Conservation (phyloP, 169 alveolate genomes). For the Plasmodium knowlesi region DNA sequence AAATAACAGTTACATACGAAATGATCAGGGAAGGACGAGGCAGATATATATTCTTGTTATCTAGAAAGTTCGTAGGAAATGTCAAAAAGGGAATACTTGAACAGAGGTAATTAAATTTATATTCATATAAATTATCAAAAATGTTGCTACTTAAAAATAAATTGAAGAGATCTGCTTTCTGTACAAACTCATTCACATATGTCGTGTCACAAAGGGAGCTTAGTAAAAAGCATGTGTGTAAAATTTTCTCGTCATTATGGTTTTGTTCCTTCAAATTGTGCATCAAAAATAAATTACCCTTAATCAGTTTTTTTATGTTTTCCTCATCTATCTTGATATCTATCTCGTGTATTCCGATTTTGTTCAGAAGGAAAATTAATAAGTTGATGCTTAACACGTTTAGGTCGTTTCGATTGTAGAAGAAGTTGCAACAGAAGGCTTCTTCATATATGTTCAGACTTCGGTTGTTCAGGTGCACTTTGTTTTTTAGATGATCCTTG, state of each 20-base stretch:
- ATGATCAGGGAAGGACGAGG: slow-evolving; percentile 56
- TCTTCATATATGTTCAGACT: slow-evolving; percentile 70
- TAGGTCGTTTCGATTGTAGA: slow-evolving; percentile 43
- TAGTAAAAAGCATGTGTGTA: slow-evolving; percentile 60
- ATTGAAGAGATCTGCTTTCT: slow-evolving; percentile 24
- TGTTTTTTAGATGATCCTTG: slow-evolving; percentile 9
- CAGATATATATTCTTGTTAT: slow-evolving; percentile 56
- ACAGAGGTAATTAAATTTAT: slow-evolving; percentile 53
- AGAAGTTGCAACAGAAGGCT: slow-evolving; percentile 51
- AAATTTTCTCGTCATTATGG: slow-evolving; percentile 37
- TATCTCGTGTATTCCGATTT: slow-evolving; percentile 51
- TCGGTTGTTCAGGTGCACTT: slow-evolving; percentile 22
- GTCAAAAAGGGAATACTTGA: slow-evolving; percentile 57
- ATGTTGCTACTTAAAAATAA: slow-evolving; percentile 54
- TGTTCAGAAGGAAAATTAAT: slow-evolving; percentile 47
- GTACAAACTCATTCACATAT: slow-evolving; percentile 45
- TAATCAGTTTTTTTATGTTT: slow-evolving; percentile 36
- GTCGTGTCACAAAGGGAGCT: slow-evolving; percentile 68
- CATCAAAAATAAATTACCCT: slow-evolving; percentile 46
- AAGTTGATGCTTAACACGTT: slow-evolving; percentile 55
- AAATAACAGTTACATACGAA: slow-evolving; percentile 43
- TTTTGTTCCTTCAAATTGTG: not conserved
- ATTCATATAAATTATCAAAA: slow-evolving; percentile 44
- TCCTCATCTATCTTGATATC: slow-evolving; percentile 52
- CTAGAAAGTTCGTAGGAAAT: slow-evolving; percentile 47